Base-by-base conservation (phyloP, 257 asterid species). In the Gentiana macrophylla region DNA sequence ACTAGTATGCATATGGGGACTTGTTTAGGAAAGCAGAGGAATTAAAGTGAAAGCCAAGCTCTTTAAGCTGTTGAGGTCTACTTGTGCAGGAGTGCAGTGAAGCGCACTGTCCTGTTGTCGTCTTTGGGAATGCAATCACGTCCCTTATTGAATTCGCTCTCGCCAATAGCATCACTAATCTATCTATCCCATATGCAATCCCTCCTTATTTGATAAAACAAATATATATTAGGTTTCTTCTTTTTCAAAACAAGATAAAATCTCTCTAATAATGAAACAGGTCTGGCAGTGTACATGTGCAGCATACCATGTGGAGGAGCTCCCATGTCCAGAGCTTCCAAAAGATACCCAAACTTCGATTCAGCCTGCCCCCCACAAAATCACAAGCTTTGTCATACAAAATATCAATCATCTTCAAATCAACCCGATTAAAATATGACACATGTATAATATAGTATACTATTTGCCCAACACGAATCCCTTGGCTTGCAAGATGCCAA, bases 241-340 rank as follows among this genome's bases (percentile, higher is more conserved):
- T 24, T 24, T 24, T 24, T 24, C 24, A 24, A 24, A 24, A 24
- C 24, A 24, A 24, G 24, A 24, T 24, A 24, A 24, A 24, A 24
- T 24, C 24, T 24, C 1, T 0, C 24, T 24, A 24, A 24, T 24
- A 0, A 24, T 24, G 24, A 24, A 24, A 24, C 24, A 24, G 24
- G 24, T 15, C 24, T 45, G 50, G 9, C 48, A 32, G 11, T n/a
- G 53, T 34, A 12, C 49, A 49, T 37, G 43, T 35, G 46, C 53
- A 34, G 35, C 60, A 41, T 84, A 91, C 98, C 99, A 57, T 92
- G 99, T 34, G 99, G 99, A 70, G 97, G 97, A 69, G 97, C 99
- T 66, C 97, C 97, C 95, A 85, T 77, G 80, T 88, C 97, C 64
- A 92, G 72, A 70, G 99, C 99, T 79, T 88, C 99, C 83, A 92